These are phyloP conservation scores for Mortierella sp. DNA, from an alignment of 371 early-diverging fungal species.

Conservation along the genomic window DNA sequence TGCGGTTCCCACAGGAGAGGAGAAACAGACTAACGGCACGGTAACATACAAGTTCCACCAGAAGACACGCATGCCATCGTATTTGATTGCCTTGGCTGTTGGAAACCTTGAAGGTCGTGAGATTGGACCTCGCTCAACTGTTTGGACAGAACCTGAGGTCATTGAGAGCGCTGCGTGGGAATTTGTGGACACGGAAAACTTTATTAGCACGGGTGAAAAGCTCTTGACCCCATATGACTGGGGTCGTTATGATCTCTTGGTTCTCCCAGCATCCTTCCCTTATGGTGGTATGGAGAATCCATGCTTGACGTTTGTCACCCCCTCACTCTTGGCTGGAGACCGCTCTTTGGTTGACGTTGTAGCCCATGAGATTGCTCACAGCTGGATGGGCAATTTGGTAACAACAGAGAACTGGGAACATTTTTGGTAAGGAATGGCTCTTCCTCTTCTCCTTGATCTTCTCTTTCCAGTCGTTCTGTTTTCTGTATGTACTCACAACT, in stretches of 20 bases:
- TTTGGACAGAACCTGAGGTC: slow-evolving; percentile 96
- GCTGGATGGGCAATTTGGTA: slow-evolving; percentile 97
- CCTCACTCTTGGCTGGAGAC: slow-evolving; percentile 93
- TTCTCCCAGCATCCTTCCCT: slow-evolving; percentile 81
- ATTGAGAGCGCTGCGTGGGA: slow-evolving; percentile 93
- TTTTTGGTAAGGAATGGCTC: slow-evolving; percentile 39
- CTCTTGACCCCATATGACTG: slow-evolving; percentile 93
- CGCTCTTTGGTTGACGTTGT: slow-evolving; percentile 96
- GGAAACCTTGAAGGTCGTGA: slow-evolving; percentile 84
- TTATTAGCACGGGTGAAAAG: slow-evolving; percentile 85
- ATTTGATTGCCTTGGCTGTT: slow-evolving; percentile 93
- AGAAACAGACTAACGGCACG: slow-evolving; percentile 56
- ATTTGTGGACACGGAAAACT: slow-evolving; percentile 92
- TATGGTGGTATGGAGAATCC: slow-evolving; percentile 99
- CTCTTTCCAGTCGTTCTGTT: background rate
- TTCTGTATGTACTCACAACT: too few relatives aligned
- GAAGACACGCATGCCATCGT: slow-evolving; percentile 83
- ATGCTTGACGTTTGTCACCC: slow-evolving; percentile 89
- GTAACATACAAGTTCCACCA: slow-evolving; percentile 77
- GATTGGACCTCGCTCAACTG: slow-evolving; percentile 92
- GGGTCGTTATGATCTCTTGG: slow-evolving; percentile 96
- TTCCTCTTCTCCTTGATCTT: background rate
- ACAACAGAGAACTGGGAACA: slow-evolving; percentile 89
- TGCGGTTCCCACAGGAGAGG: slow-evolving; percentile 66
- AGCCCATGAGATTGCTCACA: slow-evolving; percentile 97